phyloP scores from a whole-genome alignment of 2,329 filamentous ascomycete genomes.

The Pleomassaria siparia region DNA sequence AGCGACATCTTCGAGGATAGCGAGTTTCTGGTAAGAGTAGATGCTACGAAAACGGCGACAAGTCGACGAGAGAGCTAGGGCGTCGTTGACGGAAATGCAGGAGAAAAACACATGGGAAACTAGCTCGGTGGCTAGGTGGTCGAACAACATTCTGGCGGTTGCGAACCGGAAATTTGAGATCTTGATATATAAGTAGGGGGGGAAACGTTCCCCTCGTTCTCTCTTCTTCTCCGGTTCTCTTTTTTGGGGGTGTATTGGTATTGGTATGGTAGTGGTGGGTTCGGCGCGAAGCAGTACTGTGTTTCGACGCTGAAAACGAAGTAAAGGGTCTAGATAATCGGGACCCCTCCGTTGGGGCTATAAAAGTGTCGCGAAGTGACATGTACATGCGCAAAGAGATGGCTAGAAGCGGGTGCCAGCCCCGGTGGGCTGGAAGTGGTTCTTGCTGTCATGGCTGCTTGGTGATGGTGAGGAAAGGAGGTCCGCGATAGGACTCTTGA shows the following conservation, averaged over 20 bases:
- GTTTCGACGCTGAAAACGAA: conserved; percentile 28
- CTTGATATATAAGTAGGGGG: too few relatives aligned
- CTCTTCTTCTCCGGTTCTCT: conserved; percentile 6
- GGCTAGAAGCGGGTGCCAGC: conserved; percentile 23
- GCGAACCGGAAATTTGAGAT: conserved; percentile 2
- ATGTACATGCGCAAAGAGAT: conserved; percentile 28
- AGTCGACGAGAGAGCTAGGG: conserved; percentile 56
- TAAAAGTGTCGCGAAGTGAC: conserved; percentile 38
- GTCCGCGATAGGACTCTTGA: conserved; percentile 16
- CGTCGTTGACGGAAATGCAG: conserved; percentile 54
- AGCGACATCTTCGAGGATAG: conserved; percentile 56
- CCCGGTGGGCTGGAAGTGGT: conserved; percentile 25
- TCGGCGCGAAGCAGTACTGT: too few relatives aligned
- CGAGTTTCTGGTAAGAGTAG: conserved; percentile 56
- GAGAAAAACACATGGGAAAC: conserved; percentile 59
- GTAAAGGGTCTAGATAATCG: conserved; percentile 44
- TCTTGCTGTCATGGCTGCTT: conserved; percentile 30
- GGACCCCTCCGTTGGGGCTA: conserved; percentile 60
- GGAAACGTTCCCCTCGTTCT: conserved; percentile 12
- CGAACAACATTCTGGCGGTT: conserved; percentile 53
- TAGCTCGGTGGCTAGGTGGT: conserved; percentile 60
- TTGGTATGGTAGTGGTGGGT: conserved; percentile 14
- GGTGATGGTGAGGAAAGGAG: conserved; percentile 25
- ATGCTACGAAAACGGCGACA: conserved; percentile 58
- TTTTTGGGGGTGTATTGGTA: conserved; percentile 7